These are phyloP conservation scores for Diutina sp. DNA, from an alignment of 1,139 yeast species.

Conservation along the genomic window DNA sequence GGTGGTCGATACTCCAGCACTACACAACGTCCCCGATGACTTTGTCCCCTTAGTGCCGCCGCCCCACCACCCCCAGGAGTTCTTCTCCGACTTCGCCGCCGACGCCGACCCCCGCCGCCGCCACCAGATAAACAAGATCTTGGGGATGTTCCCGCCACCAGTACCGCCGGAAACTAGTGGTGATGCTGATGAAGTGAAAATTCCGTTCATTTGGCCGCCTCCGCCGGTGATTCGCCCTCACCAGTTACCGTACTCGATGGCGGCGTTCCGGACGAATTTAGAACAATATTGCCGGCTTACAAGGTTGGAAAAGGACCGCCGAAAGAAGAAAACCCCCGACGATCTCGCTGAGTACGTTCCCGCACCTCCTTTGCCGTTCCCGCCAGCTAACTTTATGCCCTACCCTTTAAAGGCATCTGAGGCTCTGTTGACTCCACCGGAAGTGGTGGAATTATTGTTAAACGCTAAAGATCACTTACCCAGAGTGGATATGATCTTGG, in stretches of 20 bases:
- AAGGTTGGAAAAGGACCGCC: background rate
- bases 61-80: conserved; percentile 19
- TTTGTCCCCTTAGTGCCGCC: conserved; percentile 23
- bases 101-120: conserved; percentile 9
- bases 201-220: conserved; percentile 4
- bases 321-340: background rate
- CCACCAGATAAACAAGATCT: conserved; percentile 15
- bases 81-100: conserved; percentile 22
- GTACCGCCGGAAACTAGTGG: conserved; percentile 4
- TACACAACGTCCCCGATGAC: conserved; percentile 23
- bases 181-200: conserved; percentile 2
- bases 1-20: conserved; percentile 3
- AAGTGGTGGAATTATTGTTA: conserved; percentile 23
- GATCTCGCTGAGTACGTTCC: background rate
- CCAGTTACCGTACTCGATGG: background rate
- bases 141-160: conserved; percentile 29
- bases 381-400: conserved; percentile 38
- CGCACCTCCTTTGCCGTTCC: conserved; percentile 35
- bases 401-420: conserved; percentile 27
- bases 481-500: conserved; percentile 33
- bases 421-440: conserved; percentile 22
- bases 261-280: background rate
- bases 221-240: background rate
- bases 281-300: background rate
- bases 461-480: conserved; percentile 28